These are phyloP conservation scores for Cladosporium halotolerans DNA, from an alignment of 2,329 filamentous ascomycete species.

Conservation along the genomic window DNA sequence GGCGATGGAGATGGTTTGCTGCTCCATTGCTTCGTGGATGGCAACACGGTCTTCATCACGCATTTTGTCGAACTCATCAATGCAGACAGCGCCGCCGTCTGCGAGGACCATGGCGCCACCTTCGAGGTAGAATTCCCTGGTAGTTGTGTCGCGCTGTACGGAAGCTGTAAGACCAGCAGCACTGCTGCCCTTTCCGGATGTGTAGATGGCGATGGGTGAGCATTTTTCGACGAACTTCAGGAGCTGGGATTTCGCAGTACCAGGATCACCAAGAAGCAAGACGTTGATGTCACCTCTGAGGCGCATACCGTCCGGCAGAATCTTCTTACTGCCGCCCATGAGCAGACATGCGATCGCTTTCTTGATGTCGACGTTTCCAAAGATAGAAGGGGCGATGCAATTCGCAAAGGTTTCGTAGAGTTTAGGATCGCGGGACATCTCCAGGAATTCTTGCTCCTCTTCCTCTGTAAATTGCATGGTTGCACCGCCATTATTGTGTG, in stretches of 20 bases:
- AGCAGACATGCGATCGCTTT: slow-evolving; percentile 92
- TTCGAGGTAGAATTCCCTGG: slow-evolving; percentile 94
- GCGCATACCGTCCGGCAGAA: slow-evolving; percentile 94
- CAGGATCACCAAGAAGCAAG: slow-evolving; percentile 88
- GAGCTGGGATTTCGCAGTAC: slow-evolving; percentile 95
- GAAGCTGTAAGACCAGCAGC: slow-evolving; percentile 96
- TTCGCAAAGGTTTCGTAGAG: slow-evolving; percentile 86
- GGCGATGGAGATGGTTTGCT: slow-evolving; percentile 97
- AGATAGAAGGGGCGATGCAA: slow-evolving; percentile 95
- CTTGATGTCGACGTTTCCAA: slow-evolving; percentile 93
- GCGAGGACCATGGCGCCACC: slow-evolving; percentile 98
- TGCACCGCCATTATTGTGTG: slow-evolving; percentile 67
- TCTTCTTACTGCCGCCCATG: slow-evolving; percentile 94
- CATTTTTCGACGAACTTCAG: slow-evolving; percentile 97
- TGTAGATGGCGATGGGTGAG: slow-evolving; percentile 95
- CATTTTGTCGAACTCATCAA: slow-evolving; percentile 99
- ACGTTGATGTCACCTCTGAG: slow-evolving; percentile 98
- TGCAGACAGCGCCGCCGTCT: slow-evolving; percentile 94
- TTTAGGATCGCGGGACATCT: slow-evolving; percentile 83
- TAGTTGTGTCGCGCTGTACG: slow-evolving; percentile 85
- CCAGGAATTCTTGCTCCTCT: slow-evolving; percentile 92
- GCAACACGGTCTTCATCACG: slow-evolving; percentile 94
- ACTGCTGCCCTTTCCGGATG: slow-evolving; percentile 94
- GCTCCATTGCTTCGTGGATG: slow-evolving; percentile 99
- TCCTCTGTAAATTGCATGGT: slow-evolving; percentile 81